These are phyloP conservation scores for Suillus plorans DNA, from an alignment of 768 basidiomycete species.

Conservation along the genomic window DNA sequence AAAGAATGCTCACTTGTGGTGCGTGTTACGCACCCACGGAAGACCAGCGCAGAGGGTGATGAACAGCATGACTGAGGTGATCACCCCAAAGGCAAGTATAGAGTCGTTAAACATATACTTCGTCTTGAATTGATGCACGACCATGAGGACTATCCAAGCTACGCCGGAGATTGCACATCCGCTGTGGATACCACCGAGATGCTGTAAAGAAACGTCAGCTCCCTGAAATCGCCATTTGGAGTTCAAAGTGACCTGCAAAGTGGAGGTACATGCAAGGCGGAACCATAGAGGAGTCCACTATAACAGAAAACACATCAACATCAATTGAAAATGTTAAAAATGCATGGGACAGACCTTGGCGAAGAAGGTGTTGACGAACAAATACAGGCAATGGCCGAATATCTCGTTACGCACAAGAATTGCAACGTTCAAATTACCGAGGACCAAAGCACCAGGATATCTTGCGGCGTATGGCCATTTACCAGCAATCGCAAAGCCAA, in stretches of 20 bases:
- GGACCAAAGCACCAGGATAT: slow-evolving; percentile 69
- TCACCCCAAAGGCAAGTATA: slow-evolving; percentile 58
- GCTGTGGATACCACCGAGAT: slow-evolving; percentile 79
- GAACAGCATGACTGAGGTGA: slow-evolving; percentile 56
- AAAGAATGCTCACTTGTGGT: slow-evolving; percentile 63
- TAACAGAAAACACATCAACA: background rate
- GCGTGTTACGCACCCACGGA: slow-evolving; percentile 78
- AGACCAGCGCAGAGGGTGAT: slow-evolving; percentile 65
- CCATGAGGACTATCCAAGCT: slow-evolving; percentile 65
- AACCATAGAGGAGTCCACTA: slow-evolving; percentile 76
- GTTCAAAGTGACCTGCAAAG: slow-evolving; percentile 50
- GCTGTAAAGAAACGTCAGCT: slow-evolving; percentile 37
- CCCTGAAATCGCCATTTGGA: background rate
- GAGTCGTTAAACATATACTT: slow-evolving; percentile 51
- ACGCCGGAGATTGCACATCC: slow-evolving; percentile 73
- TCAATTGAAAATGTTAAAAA: background rate
- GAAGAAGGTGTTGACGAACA: slow-evolving; percentile 68
- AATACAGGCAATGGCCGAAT: slow-evolving; percentile 73
- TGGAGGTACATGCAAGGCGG: slow-evolving; percentile 71
- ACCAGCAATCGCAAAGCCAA: slow-evolving; percentile 59
- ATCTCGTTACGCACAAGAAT: slow-evolving; percentile 82
- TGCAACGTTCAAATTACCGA: slow-evolving; percentile 71
- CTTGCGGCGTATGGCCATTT: slow-evolving; percentile 66
- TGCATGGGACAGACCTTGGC: slow-evolving; percentile 50
- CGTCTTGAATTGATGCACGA: slow-evolving; percentile 54